These are phyloP conservation scores for Aspergillus brunneoviolaceus DNA, from an alignment of 2,329 filamentous ascomycete genomes.

Conservation along the genomic window DNA sequence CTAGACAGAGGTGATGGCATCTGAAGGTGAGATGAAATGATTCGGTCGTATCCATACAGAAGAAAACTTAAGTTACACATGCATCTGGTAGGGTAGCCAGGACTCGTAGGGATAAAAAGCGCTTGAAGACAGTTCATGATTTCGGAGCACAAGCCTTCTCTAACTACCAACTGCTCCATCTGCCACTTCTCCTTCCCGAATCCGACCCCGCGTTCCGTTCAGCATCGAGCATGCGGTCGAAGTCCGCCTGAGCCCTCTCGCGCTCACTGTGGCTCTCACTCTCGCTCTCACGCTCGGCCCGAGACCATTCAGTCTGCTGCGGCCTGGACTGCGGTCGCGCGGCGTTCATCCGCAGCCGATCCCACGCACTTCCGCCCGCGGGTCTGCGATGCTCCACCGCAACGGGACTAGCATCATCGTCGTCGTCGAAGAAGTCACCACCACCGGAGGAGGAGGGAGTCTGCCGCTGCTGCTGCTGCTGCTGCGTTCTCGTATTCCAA, in stretches of 20 bases:
- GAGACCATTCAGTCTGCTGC: slow-evolving; percentile 4
- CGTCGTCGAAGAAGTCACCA: slow-evolving; percentile 35
- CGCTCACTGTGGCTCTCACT: slow-evolving; percentile 29
- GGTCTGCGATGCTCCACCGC: slow-evolving; percentile 32
- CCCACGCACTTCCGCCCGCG: slow-evolving; percentile 36
- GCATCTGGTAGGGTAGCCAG: too few species aligned
- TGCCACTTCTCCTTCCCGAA: slow-evolving; percentile 7
- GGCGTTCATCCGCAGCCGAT: slow-evolving; percentile 30
- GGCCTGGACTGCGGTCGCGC: neutral
- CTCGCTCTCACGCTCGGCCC: slow-evolving; percentile 16
- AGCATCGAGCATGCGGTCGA: slow-evolving; percentile 44
- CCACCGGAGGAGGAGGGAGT: neutral
- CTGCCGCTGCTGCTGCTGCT: too few species aligned
- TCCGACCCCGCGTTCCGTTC: slow-evolving; percentile 34
- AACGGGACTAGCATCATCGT: slow-evolving; percentile 40
- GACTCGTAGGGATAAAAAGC: too few species aligned
- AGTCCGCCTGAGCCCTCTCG: slow-evolving; percentile 44
- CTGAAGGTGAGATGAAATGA: neutral
- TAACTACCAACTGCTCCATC: slow-evolving; percentile 17
- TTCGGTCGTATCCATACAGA: neutral
- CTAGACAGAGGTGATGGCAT: neutral
- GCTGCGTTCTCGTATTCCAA: too few species aligned
- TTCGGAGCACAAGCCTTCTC: slow-evolving; percentile 13
- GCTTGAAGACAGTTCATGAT: too few species aligned
- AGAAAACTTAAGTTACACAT: too few species aligned